Evolutionary conservation across 2,329 filamentous ascomycete species (phyloP).

Genomic region (Gyromitra esculenta): DNA sequence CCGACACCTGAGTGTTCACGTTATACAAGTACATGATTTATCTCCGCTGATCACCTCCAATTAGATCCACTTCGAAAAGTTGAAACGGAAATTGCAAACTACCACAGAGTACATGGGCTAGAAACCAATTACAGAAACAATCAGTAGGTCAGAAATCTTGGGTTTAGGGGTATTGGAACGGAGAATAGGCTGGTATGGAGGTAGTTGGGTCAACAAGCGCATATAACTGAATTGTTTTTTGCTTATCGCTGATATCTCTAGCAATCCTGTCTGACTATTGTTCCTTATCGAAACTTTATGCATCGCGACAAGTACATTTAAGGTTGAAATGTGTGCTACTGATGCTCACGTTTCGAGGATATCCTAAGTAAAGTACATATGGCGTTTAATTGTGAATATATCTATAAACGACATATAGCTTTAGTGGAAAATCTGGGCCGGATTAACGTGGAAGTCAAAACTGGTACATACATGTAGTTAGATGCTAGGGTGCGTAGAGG

Average conservation of each 20-base stretch:
- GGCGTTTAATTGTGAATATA: too few relatives aligned
- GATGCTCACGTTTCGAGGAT: neutral
- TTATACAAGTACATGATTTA: neutral
- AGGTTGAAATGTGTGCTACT: neutral
- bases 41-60: neutral
- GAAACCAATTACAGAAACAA: neutral
- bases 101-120: neutral
- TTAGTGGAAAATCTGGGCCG: neutral
- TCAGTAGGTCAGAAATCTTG: neutral
- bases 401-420: neutral
- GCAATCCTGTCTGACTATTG: neutral
- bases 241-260: neutral
- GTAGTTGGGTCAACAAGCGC: neutral
- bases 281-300: neutral
- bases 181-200: neutral
- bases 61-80: neutral
- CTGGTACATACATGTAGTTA: neutral
- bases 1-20: neutral
- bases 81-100: neutral
- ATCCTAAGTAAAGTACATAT: neutral
- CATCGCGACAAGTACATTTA: neutral
- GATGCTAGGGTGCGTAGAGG: neutral
- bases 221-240: neutral
- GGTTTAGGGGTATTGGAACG: neutral
- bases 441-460: conserved; percentile 3